Conservation (phyloP, 306 rosid species). For the Spatholobus suberectus region DNA sequence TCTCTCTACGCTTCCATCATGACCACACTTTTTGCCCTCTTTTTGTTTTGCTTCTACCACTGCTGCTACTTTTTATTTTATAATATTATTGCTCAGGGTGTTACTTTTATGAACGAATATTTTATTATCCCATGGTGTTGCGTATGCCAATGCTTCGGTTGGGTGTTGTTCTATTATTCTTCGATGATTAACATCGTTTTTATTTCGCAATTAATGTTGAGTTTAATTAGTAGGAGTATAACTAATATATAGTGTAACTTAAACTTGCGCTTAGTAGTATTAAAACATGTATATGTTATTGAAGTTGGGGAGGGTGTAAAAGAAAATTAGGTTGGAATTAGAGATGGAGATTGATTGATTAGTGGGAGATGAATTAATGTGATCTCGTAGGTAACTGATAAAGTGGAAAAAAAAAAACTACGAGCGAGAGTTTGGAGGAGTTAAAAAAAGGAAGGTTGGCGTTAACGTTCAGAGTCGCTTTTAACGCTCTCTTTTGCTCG, state of each 20-base stretch:
- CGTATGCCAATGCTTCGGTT: neutral
- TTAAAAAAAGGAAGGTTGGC: conserved; percentile 49
- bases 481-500: conserved; percentile 49
- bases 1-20: conserved; percentile 44
- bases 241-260: conserved; percentile 3
- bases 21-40: conserved; percentile 45
- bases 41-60: conserved; percentile 49
- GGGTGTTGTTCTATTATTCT: neutral
- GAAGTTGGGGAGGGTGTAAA: conserved; percentile 6
- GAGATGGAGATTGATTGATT: conserved; percentile 35
- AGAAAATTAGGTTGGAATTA: conserved; percentile 44
- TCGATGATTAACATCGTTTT: neutral
- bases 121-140: neutral
- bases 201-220: conserved; percentile 11
- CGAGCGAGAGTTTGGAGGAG: conserved; percentile 1
- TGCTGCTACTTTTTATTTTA: neutral
- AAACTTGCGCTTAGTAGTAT: too few species aligned
- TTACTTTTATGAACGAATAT: conserved; percentile 38
- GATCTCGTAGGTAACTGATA: conserved; percentile 51
- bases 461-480: conserved; percentile 49
- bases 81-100: conserved; percentile 23
- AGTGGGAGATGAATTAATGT: conserved; percentile 34
- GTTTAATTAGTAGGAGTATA: conserved; percentile 10
- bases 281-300: neutral
- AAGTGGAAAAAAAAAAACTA: conserved; percentile 17